Base-by-base conservation (phyloP, 2,329 filamentous ascomycete genomes). In the Exophiala sideris region DNA sequence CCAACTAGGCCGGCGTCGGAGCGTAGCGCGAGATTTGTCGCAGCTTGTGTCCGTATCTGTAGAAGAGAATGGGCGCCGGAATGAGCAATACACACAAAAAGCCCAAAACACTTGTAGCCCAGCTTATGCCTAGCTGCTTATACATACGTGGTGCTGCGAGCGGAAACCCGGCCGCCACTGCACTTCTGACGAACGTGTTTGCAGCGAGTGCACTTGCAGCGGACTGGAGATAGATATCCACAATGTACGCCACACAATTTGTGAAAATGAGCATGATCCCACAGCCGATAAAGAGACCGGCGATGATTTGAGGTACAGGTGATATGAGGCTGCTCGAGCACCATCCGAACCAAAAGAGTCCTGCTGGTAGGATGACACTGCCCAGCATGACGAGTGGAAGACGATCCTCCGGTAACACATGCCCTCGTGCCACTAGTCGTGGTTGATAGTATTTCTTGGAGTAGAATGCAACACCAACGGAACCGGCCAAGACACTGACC, bases 201-300 rank as follows among this genome's bases (percentile, higher is more conserved):
- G 45, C 59, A 41, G 61, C 52, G 24, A 64, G 52, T 11, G 61
- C 62, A 50, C 52, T 58, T 34, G 58, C 54, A 1, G 61, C 54
- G 36, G 49, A 50, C n/a, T 48, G 45, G n/a, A 60, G 51, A 39
- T 64, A 62, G 16, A 62, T 60, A 41, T 64, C 62, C 2, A 66
- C 56, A 34, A 62, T 49, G 36, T 62, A 68, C 75, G 77, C 1
- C 8, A 61, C 54, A 32, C 53, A 48, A 21, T 54, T 56, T n/a
- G 94, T 91, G 73, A 94, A 95, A 36, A 88, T 83, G 3, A 84
- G 78, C 10, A 82, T 85, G 64, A 91, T 94, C 0, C 89, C 89
- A 0, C 81, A 78, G 10, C 89, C 89, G 63, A 94, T 95, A 0
- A 86, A 86, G 4, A 95, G 79, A 1, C 89, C 88, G 1, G 89